Percentiles rank a stretch among this genome's conserved stretches.
Conservation (phyloP, 2,329 filamentous ascomycete genomes). For the Aspergillus chevalieri region DNA sequence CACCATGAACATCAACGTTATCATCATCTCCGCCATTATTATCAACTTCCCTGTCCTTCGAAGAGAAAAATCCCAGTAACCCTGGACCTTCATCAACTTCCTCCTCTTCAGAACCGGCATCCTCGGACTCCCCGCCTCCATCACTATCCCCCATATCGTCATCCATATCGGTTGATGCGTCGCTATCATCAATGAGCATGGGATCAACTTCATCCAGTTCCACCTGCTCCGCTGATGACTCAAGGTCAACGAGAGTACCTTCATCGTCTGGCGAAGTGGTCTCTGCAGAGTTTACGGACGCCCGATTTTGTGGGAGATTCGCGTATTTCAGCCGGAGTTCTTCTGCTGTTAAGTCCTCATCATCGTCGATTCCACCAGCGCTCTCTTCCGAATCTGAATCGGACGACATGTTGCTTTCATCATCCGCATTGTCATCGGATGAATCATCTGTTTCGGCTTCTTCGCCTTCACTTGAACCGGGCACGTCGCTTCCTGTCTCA, state of each 20-base stretch:
- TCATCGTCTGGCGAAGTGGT: slow-evolving; percentile 15
- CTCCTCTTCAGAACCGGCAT: slow-evolving; percentile 43
- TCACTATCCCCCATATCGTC: slow-evolving; percentile 44
- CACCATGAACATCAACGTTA: slow-evolving; percentile 22
- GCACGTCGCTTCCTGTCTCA: slow-evolving; percentile 60
- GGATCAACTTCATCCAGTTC: slow-evolving; percentile 41
- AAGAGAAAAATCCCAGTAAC: slow-evolving; percentile 44
- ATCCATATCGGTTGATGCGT: slow-evolving; percentile 44
- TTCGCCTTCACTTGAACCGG: slow-evolving; percentile 58
- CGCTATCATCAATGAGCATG: slow-evolving; percentile 40
- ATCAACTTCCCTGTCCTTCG: slow-evolving; percentile 28
- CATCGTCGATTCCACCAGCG: slow-evolving; percentile 33
- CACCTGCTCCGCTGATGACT: slow-evolving; percentile 16
- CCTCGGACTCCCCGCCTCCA: slow-evolving; percentile 45
- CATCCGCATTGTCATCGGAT: slow-evolving; percentile 57
- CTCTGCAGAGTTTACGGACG: slow-evolving; percentile 18
- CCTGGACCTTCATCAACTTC: slow-evolving; percentile 35
- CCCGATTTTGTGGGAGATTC: slow-evolving; percentile 28
- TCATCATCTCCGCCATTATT: slow-evolving; percentile 12
- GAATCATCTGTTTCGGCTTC: slow-evolving; percentile 20
- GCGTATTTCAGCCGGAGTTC: slow-evolving; percentile 45
- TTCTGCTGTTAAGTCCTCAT: slow-evolving; percentile 42
- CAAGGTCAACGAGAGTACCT: slow-evolving; percentile 13
- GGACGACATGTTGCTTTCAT: slow-evolving; percentile 47
- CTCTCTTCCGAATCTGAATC: slow-evolving; percentile 41